Evolutionary conservation across 2,329 filamentous ascomycete species (phyloP), one percentile per base, ranked within the genome.

Genomic region (Colletotrichum chlorophyti): DNA sequence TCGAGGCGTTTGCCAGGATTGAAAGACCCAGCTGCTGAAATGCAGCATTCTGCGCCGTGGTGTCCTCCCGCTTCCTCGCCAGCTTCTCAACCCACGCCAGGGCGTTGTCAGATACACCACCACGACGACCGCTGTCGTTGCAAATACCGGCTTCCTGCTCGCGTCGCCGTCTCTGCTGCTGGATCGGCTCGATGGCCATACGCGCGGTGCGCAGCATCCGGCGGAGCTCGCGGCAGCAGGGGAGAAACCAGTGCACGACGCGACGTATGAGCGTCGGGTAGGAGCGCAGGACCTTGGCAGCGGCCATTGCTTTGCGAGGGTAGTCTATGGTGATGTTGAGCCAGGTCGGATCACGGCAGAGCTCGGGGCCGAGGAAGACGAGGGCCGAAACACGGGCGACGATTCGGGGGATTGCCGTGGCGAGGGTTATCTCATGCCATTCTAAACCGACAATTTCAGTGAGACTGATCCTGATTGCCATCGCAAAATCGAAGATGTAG

Each of bases 1-100:
- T 78, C 12, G 74, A 78, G 61, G 79, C 76, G 23, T 79, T 76
- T 8, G 76, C 74, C 3, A 71, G 72, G 41, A 92, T 90, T 40
- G 90, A 84, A 0, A 95, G 93, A 8, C 98, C 82, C 23, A 91
- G 81, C 69, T 96, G 91, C 34, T 91, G 91, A 9, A 72, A 74
- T 17, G 87, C 77, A 0, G 81, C 75, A 70, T 93, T 83, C 70
- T 92, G 93, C 7, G 75, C 88, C 53, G 80, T 80, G 19, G 84
- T 80, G 77, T 70, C 68, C 3, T 50, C 35, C 23, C 43, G 45
- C 45, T 41, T 43, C 21, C 5, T 24, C 15, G 72, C 67, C 10
- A 69, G 60, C 47, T 52, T 46, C 31, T 76, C 70, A 61, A 78
- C 72, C 77, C 77, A 81, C 19, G 76, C 74, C 21, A 80, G 69